Evolutionary conservation across 1,284 basidiomycete genomes (phyloP), one percentile per base, ranked within the genome.

Genomic region (Tranzscheliella williamsii): DNA sequence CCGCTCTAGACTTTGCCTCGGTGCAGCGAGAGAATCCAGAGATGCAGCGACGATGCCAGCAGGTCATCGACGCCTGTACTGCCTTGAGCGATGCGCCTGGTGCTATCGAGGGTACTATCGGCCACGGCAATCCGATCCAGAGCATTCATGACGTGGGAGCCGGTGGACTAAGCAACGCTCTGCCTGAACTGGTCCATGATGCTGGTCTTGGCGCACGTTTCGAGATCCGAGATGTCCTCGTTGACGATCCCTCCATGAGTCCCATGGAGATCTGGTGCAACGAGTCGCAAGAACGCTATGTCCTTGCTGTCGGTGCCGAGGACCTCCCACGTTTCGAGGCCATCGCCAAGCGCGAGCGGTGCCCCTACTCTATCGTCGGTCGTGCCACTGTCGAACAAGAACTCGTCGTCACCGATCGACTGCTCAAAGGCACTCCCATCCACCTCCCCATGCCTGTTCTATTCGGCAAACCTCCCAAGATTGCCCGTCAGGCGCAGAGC

Each of bases 201-300:
- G 89, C 90, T 4, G 85, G 84, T 29, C 82, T 96, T 7, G 95
- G 95, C 22, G 95, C 90, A 2, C 83, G 78, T n/a, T 93, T 97
- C 74, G 94, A 98, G 81, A 92, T 98, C 70, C 83, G 94, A 16
- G 89, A 97, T 67, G 86, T 98, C 7, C 84, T 90, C 21, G 85
- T 96, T 35, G 94, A 91, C 29, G 95, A 98, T 78, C 83, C 85
- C 24, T 87, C 87, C 36, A 91, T 99, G 90, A 93, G 90, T 8
- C 95, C 94, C 0, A 96, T 98, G 92, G 94, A 97, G 81, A 97
- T 98, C 55, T 99, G 94, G 94, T 98, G 95, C 79, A 99, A 99
- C 79, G 95, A 99, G 80, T 90, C 87, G 63, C 94, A 99, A 81
- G 94, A 99, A 77, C 87, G 95, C 34, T 98, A 98, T 76, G 95